Evolutionary conservation across 176 grass and related monocot species (phyloP).

Genomic region (Phyllostachys edulis): DNA sequence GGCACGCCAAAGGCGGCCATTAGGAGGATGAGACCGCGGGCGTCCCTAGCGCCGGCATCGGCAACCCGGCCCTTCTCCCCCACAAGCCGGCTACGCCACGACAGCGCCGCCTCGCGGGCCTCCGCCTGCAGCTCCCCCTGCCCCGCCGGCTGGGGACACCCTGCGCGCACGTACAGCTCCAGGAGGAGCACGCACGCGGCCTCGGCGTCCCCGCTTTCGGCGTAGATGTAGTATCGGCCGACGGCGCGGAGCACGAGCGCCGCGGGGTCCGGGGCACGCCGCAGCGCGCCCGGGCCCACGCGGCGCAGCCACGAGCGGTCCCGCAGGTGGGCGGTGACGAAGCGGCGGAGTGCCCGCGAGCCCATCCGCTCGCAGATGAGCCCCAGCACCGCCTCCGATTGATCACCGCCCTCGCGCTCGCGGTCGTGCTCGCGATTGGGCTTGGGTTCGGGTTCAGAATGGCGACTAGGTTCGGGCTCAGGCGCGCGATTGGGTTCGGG

Average conservation of each 20-base stretch:
- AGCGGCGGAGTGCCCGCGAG: constrained; percentile 39
- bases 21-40: constrained; percentile 53
- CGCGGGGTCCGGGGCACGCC: constrained; percentile 43
- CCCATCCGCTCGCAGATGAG: constrained; percentile 38
- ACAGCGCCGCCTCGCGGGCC: constrained; percentile 37
- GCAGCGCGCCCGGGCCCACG: constrained; percentile 35
- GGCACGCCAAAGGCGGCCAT: constrained; percentile 52
- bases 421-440: not conserved
- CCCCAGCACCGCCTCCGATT: constrained; percentile 1
- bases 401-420: not conserved
- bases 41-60: constrained; percentile 36
- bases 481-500: not conserved
- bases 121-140: constrained; percentile 18
- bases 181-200: constrained; percentile 61
- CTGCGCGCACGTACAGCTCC: constrained; percentile 53
- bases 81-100: constrained; percentile 53
- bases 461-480: not conserved
- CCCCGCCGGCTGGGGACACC: constrained; percentile 29
- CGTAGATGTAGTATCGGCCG: constrained; percentile 52
- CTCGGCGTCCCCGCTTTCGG: constrained; percentile 33
- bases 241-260: constrained; percentile 49
- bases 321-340: constrained; percentile 23
- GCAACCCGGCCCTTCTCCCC: constrained; percentile 27
- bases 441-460: not conserved
- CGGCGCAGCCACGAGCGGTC: constrained; percentile 42